Conservation (phyloP, 495 filamentous ascomycete species). For the Hypoxylon trugodes region DNA sequence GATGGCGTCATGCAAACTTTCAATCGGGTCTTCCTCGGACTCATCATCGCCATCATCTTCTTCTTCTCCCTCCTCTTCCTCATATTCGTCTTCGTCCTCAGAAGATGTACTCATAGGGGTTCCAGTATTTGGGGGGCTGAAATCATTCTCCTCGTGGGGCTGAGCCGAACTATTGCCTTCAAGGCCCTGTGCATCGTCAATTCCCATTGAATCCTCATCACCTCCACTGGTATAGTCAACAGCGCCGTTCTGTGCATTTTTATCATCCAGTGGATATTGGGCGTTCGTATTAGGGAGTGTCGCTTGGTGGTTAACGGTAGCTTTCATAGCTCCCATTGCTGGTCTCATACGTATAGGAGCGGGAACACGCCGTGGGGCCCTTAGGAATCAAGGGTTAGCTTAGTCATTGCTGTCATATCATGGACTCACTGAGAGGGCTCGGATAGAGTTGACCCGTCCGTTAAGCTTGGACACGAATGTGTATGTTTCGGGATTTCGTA, state of each 20-base stretch:
- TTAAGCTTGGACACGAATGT: constrained; percentile 2
- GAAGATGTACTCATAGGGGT: constrained; percentile 4
- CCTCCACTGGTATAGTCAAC: too few relatives aligned
- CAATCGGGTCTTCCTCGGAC: constrained; percentile 5
- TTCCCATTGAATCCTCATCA: not conserved
- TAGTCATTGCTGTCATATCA: not conserved
- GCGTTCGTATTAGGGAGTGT: not conserved
- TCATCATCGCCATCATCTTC: not conserved
- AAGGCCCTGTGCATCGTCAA: not conserved
- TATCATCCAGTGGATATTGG: not conserved
- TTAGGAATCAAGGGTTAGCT: not conserved
- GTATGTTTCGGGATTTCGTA: not conserved
- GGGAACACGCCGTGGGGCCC: too few relatives aligned
- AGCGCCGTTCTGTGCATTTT: not conserved
- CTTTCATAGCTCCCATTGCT: not conserved
- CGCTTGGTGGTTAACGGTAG: too few relatives aligned
- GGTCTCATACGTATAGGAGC: too few relatives aligned
- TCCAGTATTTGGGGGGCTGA: not conserved
- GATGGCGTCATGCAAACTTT: constrained; percentile 4
- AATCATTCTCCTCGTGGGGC: not conserved
- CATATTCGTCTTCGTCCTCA: too few relatives aligned
- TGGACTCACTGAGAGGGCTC: not conserved
- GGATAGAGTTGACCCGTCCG: not conserved
- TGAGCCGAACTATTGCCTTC: not conserved
- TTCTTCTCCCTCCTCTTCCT: too few relatives aligned